Evolutionary conservation across 768 basidiomycete species (phyloP), one percentile per base, ranked within the genome.

Genomic region (Trametes elegans): DNA sequence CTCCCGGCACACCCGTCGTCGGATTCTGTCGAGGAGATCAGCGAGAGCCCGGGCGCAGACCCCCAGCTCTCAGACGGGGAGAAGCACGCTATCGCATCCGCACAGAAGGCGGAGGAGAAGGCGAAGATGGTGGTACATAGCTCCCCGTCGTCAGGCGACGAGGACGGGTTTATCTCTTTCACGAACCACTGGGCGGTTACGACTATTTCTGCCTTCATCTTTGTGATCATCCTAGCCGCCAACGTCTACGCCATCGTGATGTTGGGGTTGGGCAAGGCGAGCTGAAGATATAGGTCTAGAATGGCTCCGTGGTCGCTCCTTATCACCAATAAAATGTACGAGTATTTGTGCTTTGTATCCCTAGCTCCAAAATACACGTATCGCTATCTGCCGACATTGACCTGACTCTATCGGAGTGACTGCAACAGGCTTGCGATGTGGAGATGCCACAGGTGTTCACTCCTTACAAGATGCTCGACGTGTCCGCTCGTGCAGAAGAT

Each of bases 231-330:
- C 16, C 64, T 85, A 5, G 72, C 78, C 6, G 91, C 90, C 18
- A 92, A 94, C 60, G 59, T 80, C 21, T 94, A 92, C 66, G 90
- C 86, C 7, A 74, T 94, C 53, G 76, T 83, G 16, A 77, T 77
- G 44, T 68, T 92, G 40, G 79, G 68, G 2, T 50, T 78, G 63
- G 78, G 79, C 9, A 35, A 66, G 43, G 44, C 34, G 11, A 19
- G 28, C 2, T 49, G 48, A 54, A 14, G 31, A 19, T 14, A 10
- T 18, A 13, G 13, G n/a, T 19, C 18, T 19, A n/a, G n/a, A n/a
- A n/a, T n/a, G n/a, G n/a, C n/a, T n/a, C n/a, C n/a, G n/a, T n/a
- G n/a, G n/a, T n/a, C n/a, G n/a, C n/a, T n/a, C n/a, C n/a, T n/a
- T n/a, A n/a, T n/a, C n/a, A n/a, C n/a, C n/a, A n/a, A n/a, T n/a